Base-by-base conservation (phyloP, 176 grass and related monocot species). In the Chloris gayana region DNA sequence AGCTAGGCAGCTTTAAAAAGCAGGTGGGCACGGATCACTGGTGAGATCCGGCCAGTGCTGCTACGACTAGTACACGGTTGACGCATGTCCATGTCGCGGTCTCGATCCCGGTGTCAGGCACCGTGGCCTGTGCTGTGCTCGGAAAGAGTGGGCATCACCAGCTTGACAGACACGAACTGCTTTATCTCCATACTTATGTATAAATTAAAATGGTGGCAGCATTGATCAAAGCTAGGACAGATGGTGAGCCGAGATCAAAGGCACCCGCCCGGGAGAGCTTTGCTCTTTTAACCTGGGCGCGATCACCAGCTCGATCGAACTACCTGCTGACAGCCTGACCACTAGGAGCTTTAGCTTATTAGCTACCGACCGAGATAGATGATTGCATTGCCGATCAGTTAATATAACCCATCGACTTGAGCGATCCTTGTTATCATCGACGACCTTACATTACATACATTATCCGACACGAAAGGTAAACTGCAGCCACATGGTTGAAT, bases 381-480 rank as follows among this genome's bases (percentile, higher is more conserved):
- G 33, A 58, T 41, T 69, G 26, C 6, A 37, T 21, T 2, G 6
- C 5, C 25, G 34, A 42, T 17, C 33, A 14, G 21, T 80, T 3
- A 67, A 54, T 68, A 33, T 35, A 17, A 54, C 32, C 25, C 18
- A 66, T 53, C 32, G 33, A 61, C 29, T 65, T 47, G 25, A 82
- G 58, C 6, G 45, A 33, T 33, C 80, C 47, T 17, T 59, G 12
- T 14, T 33, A 31, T 26, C 39, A 44, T 25, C 19, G 53, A 63
- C 68, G 51, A 56, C 51, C 51, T 56, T 56, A 56, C 51, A 56
- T 56, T 56, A 56, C 51, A 56, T 59, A 10, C 22, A 34, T 46
- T 72, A 81, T 82, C 68, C 49, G 13, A 74, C 50, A 66, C 41
- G 15, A 45, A 38, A 34, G 31, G 8, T 54, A 58, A 12, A 34